These are phyloP conservation scores for Puccinia sorghi DNA, from an alignment of 1,284 basidiomycete genomes.

Conservation along the genomic window DNA sequence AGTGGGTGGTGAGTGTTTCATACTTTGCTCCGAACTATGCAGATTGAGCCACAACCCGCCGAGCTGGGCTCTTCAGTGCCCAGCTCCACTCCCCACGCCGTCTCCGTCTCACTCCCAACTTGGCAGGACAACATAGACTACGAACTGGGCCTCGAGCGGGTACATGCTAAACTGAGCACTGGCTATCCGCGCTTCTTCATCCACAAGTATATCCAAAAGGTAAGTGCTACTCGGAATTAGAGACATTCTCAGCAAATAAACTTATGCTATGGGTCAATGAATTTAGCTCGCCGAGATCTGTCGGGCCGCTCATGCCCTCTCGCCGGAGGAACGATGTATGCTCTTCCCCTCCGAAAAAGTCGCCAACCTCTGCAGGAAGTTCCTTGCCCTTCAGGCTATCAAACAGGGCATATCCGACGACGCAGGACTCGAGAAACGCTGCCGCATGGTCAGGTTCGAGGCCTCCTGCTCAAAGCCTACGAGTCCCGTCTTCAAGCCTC, in stretches of 20 bases:
- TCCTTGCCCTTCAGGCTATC: conserved; percentile 66
- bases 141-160: conserved; percentile 83
- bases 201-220: conserved; percentile 82
- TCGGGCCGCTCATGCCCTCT: conserved; percentile 39
- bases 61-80: conserved; percentile 58
- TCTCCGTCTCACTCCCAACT: conserved; percentile 92
- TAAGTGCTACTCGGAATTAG: conserved; percentile 56
- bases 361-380: conserved; percentile 74
- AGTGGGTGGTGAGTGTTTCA: no score
- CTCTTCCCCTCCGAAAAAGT: conserved; percentile 73
- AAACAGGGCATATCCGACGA: conserved; percentile 59
- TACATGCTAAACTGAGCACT: conserved; percentile 77
- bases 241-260: no score
- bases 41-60: not conserved
- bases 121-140: conserved; percentile 94
- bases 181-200: conserved; percentile 99
- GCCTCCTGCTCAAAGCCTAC: conserved; percentile 52
- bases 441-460: conserved; percentile 61
- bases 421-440: conserved; percentile 69
- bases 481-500: conserved; percentile 54
- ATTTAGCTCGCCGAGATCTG: conserved; percentile 45
- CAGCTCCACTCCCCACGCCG: conserved; percentile 69
- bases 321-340: conserved; percentile 65
- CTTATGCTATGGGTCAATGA: no score
- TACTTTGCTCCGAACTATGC: not conserved